These are phyloP conservation scores for Boletus rufocinnamomeus DNA, from an alignment of 768 basidiomycete species.

Conservation along the genomic window DNA sequence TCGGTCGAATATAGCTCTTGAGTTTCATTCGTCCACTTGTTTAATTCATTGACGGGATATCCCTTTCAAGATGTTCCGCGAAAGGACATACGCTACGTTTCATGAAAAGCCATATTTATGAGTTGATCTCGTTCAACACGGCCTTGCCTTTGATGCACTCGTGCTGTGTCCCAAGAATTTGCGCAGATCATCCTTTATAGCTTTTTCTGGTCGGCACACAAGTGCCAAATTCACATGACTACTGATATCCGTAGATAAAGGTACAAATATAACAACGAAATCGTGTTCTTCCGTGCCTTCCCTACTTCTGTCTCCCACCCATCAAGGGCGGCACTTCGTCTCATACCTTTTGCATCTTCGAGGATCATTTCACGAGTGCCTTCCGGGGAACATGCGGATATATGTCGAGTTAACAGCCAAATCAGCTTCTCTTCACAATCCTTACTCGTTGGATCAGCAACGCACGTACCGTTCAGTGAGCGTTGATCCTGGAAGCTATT, in stretches of 20 bases:
- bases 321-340: neutral
- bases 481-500: neutral
- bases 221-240: neutral
- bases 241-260: neutral
- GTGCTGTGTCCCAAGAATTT: neutral
- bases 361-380: neutral
- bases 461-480: neutral
- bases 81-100: neutral
- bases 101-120: neutral
- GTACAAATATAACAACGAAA: neutral
- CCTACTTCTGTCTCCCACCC: neutral
- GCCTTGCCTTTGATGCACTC: slow-evolving; percentile 1
- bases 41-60: slow-evolving; percentile 1
- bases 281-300: neutral
- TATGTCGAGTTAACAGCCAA: slow-evolving; percentile 1
- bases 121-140: neutral
- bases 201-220: neutral
- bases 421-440: neutral
- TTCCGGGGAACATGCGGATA: neutral
- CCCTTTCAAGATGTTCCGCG: neutral
- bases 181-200: neutral
- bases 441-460: slow-evolving; percentile 4
- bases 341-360: neutral
- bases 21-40: neutral
- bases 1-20: neutral